A percentile compares a stretch with the other conserved stretches of the same genome.
phyloP scores from a whole-genome alignment of 257 asterid species.

The Fraxinus anomala region DNA sequence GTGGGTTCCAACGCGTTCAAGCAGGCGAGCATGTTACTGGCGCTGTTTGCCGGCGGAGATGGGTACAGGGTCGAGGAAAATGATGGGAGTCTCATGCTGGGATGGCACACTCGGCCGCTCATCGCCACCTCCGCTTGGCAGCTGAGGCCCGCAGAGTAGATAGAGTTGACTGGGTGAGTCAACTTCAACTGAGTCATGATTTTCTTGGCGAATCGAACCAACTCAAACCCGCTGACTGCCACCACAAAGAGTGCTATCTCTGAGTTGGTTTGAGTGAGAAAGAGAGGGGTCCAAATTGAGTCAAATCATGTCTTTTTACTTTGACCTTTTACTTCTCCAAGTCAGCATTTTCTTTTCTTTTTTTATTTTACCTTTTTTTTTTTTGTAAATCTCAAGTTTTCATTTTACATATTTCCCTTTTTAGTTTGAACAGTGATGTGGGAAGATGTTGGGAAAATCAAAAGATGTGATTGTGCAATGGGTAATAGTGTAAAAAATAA shows the following conservation, averaged over 20 bases:
- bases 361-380: not conserved
- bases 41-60: constrained; percentile 68
- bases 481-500: too few species aligned
- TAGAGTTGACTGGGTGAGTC: constrained; percentile 25
- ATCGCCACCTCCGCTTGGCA: constrained; percentile 91
- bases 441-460: too few species aligned
- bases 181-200: constrained; percentile 11
- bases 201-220: constrained; percentile 19
- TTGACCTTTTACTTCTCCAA: constrained; percentile 32
- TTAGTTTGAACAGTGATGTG: not conserved
- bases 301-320: constrained; percentile 65
- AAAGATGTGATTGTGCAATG: too few species aligned
- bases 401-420: constrained; percentile 11
- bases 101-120: constrained; percentile 84
- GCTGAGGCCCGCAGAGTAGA: constrained; percentile 34
- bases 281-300: constrained; percentile 38
- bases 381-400: constrained; percentile 8
- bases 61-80: constrained; percentile 84
- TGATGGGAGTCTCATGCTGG: constrained; percentile 78
- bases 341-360: constrained; percentile 27
- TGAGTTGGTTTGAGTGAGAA: constrained; percentile 34
- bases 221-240: constrained; percentile 31
- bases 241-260: constrained; percentile 27
- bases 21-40: constrained; percentile 87
- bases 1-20: constrained; percentile 84